Base-by-base conservation (phyloP, 2,329 filamentous ascomycete species). In the Diaporthe sp. region DNA sequence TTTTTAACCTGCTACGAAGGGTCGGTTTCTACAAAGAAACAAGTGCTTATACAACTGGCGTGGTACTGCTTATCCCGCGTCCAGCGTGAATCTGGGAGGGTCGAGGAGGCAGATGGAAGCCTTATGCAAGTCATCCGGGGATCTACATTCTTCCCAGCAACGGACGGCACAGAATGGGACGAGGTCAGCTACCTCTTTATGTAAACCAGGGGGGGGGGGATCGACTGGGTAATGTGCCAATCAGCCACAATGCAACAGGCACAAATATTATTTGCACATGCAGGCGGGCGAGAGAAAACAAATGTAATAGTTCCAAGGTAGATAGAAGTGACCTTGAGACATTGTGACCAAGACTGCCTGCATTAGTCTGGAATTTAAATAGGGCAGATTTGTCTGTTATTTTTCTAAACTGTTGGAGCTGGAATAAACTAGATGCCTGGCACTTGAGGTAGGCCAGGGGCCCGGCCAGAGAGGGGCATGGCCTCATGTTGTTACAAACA, bases 61-160 rank as follows among this genome's bases (percentile, higher is more conserved):
- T 73, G 73, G 70, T 72, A 69, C 55, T 75, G 70, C 73, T 65
- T 73, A 61, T 72, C 70, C n/a, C 63, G 44, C 63, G 71, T 75
- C 17, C 30, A 72, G 56, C 70, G 63, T 44, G 53, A 69, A 25
- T 39, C 30, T 27, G 55, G 61, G 32, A 44, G 30, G 19, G 19
- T n/a, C 22, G 44, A 53, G 7, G 55, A 75, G n/a, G 73, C 70
- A n/a, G 63, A 69, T 25, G 32, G 22, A 37, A 72, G 73, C 39
- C 39, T 75, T 35, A 69, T 63, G 42, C 61, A 70, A 27, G 73
- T 70, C 32, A 58, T 66, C 27, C 70, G 63, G n/a, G 61, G 73
- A 39, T 75, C 73, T 15, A 70, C 55, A 8, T 69, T 69, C 56
- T 75, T 32, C 58, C 61, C 44, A 32, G 70, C 59, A 25, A 44